These are phyloP conservation scores for Fusarium gaditjirri DNA, from an alignment of 2,329 filamentous ascomycete genomes.

Conservation along the genomic window DNA sequence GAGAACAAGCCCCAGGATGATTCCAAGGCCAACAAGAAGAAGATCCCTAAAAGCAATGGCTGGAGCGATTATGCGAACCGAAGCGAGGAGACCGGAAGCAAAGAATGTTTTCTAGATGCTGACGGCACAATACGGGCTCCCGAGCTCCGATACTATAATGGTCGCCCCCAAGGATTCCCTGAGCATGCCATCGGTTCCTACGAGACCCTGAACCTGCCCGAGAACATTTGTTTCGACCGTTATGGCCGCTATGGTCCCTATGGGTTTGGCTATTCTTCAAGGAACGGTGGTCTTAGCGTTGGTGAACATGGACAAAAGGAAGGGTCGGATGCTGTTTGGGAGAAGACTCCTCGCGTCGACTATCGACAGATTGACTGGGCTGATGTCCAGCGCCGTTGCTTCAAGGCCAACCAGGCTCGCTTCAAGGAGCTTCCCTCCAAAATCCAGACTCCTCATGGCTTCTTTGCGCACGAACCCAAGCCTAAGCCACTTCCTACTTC, in stretches of 20 bases:
- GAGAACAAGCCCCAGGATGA: constrained; percentile 20
- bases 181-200: constrained; percentile 89
- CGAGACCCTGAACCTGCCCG: constrained; percentile 78
- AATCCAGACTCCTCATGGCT: constrained; percentile 58
- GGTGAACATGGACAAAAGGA: constrained; percentile 86
- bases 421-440: constrained; percentile 65
- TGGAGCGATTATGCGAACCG: constrained; percentile 50
- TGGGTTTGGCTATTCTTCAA: constrained; percentile 84
- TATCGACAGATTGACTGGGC: constrained; percentile 83
- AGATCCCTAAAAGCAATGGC: constrained; percentile 45
- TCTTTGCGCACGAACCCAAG: constrained; percentile 58
- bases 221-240: constrained; percentile 93
- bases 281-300: constrained; percentile 83
- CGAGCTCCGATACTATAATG: constrained; percentile 76
- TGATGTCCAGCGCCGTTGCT: constrained; percentile 79
- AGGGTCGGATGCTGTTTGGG: constrained; percentile 84
- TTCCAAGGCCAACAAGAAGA: constrained; percentile 28
- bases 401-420: constrained; percentile 74
- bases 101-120: constrained; percentile 82
- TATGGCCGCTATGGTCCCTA: constrained; percentile 91
- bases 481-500: constrained; percentile 4
- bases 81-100: constrained; percentile 62
- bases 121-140: constrained; percentile 74
- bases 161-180: constrained; percentile 85
- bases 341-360: constrained; percentile 75